Conservation (phyloP, 345 rosid species). For the Salix brachista region DNA sequence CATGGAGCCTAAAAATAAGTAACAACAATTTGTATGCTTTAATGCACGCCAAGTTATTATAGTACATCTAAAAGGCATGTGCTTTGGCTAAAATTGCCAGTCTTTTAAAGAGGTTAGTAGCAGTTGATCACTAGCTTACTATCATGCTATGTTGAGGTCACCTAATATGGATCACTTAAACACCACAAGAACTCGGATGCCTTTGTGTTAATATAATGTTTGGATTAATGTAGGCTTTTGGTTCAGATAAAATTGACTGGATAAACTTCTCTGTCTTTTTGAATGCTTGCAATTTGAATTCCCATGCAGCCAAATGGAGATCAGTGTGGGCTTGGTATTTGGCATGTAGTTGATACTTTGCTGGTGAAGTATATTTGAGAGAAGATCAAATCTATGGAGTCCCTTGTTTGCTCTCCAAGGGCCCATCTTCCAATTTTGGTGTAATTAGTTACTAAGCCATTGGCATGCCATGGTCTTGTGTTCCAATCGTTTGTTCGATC, state of each 20-base stretch:
- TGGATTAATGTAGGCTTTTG: conserved; percentile 53
- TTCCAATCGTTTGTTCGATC: conserved; percentile 70
- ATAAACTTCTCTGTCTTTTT: conserved; percentile 73
- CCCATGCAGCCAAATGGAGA: conserved; percentile 33
- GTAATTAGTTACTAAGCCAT: conserved; percentile 70
- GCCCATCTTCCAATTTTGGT: conserved; percentile 52
- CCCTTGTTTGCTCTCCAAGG: conserved; percentile 40
- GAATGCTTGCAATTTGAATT: conserved; percentile 73
- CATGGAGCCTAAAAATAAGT: too few species aligned
- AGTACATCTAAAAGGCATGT: neutral
- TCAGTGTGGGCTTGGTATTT: conserved; percentile 26
- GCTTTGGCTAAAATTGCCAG: neutral
- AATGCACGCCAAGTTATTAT: neutral
- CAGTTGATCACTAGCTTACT: neutral
- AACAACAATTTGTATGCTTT: too few species aligned
- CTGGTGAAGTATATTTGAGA: conserved; percentile 51
- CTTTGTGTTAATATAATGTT: neutral
- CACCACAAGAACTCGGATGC: neutral
- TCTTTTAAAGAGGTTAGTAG: neutral
- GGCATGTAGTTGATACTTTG: conserved; percentile 52
- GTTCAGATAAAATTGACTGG: conserved; percentile 67
- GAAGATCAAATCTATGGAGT: conserved; percentile 42
- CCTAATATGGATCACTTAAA: neutral
- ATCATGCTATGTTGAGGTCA: neutral
- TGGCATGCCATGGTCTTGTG: conserved; percentile 82